These are phyloP conservation scores for Pyrenopolyporus hunteri DNA, from an alignment of 495 filamentous ascomycete genomes.

Conservation along the genomic window DNA sequence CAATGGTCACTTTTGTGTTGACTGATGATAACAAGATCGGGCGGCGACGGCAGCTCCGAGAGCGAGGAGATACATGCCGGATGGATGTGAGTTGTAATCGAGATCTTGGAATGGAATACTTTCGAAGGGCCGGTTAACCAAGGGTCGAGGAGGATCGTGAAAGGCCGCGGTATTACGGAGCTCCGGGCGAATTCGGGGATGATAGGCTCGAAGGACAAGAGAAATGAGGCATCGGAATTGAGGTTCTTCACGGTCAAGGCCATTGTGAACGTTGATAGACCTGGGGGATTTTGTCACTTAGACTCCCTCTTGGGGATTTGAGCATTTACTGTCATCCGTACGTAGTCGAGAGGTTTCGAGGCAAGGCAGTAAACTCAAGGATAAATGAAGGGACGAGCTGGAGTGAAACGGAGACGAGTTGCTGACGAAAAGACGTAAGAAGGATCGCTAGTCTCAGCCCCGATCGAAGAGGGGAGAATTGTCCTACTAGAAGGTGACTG, in stretches of 20 bases:
- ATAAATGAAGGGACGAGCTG: neutral
- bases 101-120: conserved; percentile 67
- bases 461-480: conserved; percentile 5
- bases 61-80: conserved; percentile 64
- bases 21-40: conserved; percentile 71
- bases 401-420: conserved; percentile 5
- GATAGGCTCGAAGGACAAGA: conserved; percentile 66
- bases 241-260: conserved; percentile 68
- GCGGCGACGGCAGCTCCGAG: conserved; percentile 60
- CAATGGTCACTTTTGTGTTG: conserved; percentile 76
- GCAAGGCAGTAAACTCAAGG: neutral
- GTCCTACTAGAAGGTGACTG: conserved; percentile 4
- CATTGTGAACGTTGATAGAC: conserved; percentile 51
- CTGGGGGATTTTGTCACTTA: conserved; percentile 1
- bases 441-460: conserved; percentile 23
- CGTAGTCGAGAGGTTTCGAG: conserved; percentile 5
- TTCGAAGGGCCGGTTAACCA: conserved; percentile 69
- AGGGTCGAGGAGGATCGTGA: conserved; percentile 72
- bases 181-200: conserved; percentile 36
- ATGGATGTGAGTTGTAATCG: conserved; percentile 59
- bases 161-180: conserved; percentile 53
- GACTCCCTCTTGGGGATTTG: conserved; percentile 20
- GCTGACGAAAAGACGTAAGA: conserved; percentile 15
- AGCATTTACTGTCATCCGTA: conserved; percentile 20
- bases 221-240: conserved; percentile 74